phyloP scores from a whole-genome alignment of 1,284 basidiomycete species.

The Trichosporon ovoides region DNA sequence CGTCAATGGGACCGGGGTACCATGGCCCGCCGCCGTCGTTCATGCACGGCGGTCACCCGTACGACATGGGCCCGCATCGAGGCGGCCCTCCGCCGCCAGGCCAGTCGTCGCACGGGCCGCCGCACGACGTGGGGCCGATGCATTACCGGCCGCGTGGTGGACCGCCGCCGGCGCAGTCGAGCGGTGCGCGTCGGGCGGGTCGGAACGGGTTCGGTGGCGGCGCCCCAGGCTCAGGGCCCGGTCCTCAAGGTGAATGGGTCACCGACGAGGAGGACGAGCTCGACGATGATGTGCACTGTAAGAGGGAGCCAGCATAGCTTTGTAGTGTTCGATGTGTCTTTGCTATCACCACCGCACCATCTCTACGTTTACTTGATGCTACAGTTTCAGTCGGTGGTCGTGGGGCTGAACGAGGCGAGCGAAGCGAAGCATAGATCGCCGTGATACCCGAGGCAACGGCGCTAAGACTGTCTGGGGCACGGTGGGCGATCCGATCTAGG shows the following conservation, averaged over 20 bases:
- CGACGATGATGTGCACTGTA: slow-evolving; percentile 16
- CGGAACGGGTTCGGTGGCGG: not conserved
- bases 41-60: slow-evolving; percentile 6
- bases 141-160: slow-evolving; percentile 12
- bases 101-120: slow-evolving; percentile 4
- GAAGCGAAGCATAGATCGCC: too few relatives aligned
- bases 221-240: not conserved
- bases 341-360: not conserved
- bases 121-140: slow-evolving; percentile 10
- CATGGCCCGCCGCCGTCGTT: slow-evolving; percentile 1
- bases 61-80: slow-evolving; percentile 7
- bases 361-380: too few relatives aligned
- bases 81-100: slow-evolving; percentile 5
- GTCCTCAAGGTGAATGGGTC: slow-evolving; percentile 8
- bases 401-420: too few relatives aligned
- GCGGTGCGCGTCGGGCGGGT: not conserved
- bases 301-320: not conserved
- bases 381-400: too few relatives aligned
- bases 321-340: not conserved
- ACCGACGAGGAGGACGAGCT: slow-evolving; percentile 21
- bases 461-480: too few relatives aligned
- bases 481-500: too few relatives aligned
- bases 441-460: too few relatives aligned
- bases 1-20: slow-evolving; percentile 1
- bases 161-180: slow-evolving; percentile 9